Conservation (phyloP, 768 basidiomycete species). For the Cyclocybe cylindracea region DNA sequence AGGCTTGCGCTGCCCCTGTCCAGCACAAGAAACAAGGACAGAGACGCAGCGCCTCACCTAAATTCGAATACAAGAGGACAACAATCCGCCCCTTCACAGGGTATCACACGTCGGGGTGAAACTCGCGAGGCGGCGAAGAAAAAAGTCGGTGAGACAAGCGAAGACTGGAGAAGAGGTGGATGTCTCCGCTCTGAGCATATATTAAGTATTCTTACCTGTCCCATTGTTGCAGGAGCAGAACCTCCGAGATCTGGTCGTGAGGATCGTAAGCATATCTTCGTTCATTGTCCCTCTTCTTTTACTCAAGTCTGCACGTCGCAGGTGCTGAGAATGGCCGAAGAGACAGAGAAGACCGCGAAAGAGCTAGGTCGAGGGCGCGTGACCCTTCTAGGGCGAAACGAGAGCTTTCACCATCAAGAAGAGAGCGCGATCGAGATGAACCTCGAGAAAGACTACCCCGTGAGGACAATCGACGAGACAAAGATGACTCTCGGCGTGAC, state of each 20-base stretch:
- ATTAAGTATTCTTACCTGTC: conserved; percentile 11
- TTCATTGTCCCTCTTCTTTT: not conserved
- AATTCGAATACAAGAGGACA: conserved; percentile 41
- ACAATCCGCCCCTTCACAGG: conserved; percentile 33
- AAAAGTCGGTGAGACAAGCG: conserved; percentile 71
- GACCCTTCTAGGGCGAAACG: conserved; percentile 64
- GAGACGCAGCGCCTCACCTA: conserved; percentile 67
- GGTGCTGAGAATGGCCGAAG: conserved; percentile 56
- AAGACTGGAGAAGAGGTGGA: conserved; percentile 87
- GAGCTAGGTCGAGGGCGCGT: conserved; percentile 62
- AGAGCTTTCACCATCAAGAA: conserved; percentile 55
- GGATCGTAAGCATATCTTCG: conserved; percentile 49
- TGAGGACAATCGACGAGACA: conserved; percentile 42
- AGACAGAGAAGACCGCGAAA: conserved; percentile 66
- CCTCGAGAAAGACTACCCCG: conserved; percentile 38
- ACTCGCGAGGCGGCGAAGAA: conserved; percentile 62
- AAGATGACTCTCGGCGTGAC: conserved; percentile 38
- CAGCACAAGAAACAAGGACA: conserved; percentile 61
- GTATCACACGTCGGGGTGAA: conserved; percentile 55
- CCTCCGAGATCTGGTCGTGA: conserved; percentile 53
- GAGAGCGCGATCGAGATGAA: conserved; percentile 43
- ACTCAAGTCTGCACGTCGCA: conserved; percentile 17
- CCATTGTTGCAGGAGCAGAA: conserved; percentile 41
- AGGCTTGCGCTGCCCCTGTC: conserved; percentile 59
- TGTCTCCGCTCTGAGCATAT: conserved; percentile 16